phyloP scores from a whole-genome alignment of 176 grass and related monocot genomes.

The Carex littledalei region DNA sequence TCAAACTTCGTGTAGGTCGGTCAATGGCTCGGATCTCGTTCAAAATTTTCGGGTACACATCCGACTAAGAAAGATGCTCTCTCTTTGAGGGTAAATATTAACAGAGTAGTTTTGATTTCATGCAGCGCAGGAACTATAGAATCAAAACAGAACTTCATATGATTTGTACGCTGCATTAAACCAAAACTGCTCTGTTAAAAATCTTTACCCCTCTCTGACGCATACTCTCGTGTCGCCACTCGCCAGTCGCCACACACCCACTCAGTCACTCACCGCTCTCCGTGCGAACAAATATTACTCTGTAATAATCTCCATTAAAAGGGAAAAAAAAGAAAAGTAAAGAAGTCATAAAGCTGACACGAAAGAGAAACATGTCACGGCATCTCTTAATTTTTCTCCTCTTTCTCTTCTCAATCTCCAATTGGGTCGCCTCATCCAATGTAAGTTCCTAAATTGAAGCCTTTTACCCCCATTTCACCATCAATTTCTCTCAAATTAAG shows the following conservation, averaged over 20 bases:
- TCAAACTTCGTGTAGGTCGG: too few relatives aligned
- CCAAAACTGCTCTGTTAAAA: too few relatives aligned
- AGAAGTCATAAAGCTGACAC: not conserved
- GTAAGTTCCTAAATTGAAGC: not conserved
- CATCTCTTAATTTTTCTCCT: slow-evolving; percentile 28
- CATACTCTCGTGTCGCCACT: not conserved
- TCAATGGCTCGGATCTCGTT: not conserved
- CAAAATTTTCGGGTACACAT: not conserved
- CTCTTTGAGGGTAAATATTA: not conserved
- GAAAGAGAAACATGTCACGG: slow-evolving; percentile 11
- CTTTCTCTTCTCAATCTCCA: slow-evolving; percentile 18
- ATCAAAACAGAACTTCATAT: too few relatives aligned
- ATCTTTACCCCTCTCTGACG: too few relatives aligned
- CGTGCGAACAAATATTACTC: not conserved
- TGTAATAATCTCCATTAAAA: not conserved
- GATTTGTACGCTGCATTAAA: too few relatives aligned
- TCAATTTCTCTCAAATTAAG: not conserved
- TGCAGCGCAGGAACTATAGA: too few relatives aligned
- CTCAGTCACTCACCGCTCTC: not conserved
- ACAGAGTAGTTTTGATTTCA: too few relatives aligned
- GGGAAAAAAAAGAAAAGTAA: not conserved
- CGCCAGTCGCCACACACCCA: too few relatives aligned
- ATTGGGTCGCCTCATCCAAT: not conserved
- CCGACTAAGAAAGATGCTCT: not conserved
- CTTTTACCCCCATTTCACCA: not conserved